Percentiles rank a stretch among this genome's conserved stretches.
Evolutionary conservation across 352 stramenopile species (phyloP).

Genomic region (Peronosclerospora sorghi): DNA sequence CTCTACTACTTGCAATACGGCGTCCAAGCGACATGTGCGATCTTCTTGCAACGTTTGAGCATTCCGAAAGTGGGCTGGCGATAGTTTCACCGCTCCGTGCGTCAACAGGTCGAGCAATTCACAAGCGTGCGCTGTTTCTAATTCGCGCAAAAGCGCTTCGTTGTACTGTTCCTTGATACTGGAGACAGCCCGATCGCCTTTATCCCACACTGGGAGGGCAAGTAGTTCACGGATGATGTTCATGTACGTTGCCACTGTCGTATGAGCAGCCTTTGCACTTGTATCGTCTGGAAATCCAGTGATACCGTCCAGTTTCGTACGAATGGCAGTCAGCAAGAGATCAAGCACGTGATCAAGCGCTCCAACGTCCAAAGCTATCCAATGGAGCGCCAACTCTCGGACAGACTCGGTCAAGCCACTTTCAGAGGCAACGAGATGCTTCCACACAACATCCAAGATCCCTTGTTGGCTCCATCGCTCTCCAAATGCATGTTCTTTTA

Average conservation of each 20-base stretch:
- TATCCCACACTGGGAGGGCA: conserved; percentile 19
- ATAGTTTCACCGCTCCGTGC: conserved; percentile 40
- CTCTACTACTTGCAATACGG: conserved; percentile 40
- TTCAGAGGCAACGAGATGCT: conserved; percentile 30
- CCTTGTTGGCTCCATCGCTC: conserved; percentile 41
- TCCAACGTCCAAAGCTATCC: conserved; percentile 33
- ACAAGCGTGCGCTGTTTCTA: conserved; percentile 26
- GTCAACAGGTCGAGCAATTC: conserved; percentile 48
- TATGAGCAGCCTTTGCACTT: conserved; percentile 15
- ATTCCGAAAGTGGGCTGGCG: conserved; percentile 17
- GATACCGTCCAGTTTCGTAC: conserved; percentile 22
- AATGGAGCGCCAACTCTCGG: conserved; percentile 41
- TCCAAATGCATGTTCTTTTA: conserved; percentile 65
- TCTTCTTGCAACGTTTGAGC: conserved; percentile 3
- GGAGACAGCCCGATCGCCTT: conserved; percentile 10
- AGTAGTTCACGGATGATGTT: conserved; percentile 26
- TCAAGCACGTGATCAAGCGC: conserved; percentile 34
- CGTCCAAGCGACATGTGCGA: conserved; percentile 20
- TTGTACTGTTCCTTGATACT: conserved; percentile 18
- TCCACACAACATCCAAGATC: conserved; percentile 44
- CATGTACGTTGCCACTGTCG: conserved; percentile 23
- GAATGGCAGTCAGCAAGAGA: conserved; percentile 24
- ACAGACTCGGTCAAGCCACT: conserved; percentile 16
- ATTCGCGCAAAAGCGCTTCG: conserved; percentile 18
- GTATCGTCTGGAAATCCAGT: conserved; percentile 23